These are phyloP conservation scores for Mortierella sp. DNA, from an alignment of 371 early-diverging fungal genomes.

Conservation along the genomic window DNA sequence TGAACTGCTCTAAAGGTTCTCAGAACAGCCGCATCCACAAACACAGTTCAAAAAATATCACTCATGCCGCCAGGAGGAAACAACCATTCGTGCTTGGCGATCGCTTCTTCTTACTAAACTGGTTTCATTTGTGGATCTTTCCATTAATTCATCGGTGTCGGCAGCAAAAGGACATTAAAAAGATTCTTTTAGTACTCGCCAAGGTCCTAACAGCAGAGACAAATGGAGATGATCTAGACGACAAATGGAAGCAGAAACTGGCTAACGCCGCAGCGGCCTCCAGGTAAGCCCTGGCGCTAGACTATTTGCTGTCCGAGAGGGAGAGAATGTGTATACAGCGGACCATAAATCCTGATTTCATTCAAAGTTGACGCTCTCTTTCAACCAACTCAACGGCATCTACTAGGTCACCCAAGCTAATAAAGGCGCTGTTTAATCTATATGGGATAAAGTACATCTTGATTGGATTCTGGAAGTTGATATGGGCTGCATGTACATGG, in stretches of 20 bases:
- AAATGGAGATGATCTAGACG: slow-evolving; percentile 49
- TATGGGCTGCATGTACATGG: slow-evolving; percentile 73
- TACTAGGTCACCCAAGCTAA: slow-evolving; percentile 24
- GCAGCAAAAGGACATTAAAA: slow-evolving; percentile 26
- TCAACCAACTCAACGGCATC: too few species aligned
- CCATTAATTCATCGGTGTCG: slow-evolving; percentile 32
- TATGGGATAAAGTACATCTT: slow-evolving; percentile 58
- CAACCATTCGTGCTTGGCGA: slow-evolving; percentile 37
- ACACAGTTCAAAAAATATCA: neutral
- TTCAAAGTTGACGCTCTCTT: neutral
- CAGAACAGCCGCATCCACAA: neutral
- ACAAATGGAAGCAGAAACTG: slow-evolving; percentile 31
- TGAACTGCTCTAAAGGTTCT: neutral
- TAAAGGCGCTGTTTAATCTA: slow-evolving; percentile 20
- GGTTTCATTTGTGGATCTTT: slow-evolving; percentile 54
- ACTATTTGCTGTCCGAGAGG: neutral
- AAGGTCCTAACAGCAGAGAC: slow-evolving; percentile 19
- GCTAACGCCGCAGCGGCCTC: slow-evolving; percentile 15
- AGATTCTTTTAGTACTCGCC: slow-evolving; percentile 29
- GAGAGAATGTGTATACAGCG: neutral
- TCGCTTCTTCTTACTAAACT: slow-evolving; percentile 41
- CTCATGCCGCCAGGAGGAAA: neutral
- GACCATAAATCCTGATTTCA: neutral
- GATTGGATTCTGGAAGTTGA: slow-evolving; percentile 71
- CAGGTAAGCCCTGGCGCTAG: slow-evolving; percentile 7